phyloP scores from a whole-genome alignment of 345 rosid genomes.

The Eucalyptus fibrosa region DNA sequence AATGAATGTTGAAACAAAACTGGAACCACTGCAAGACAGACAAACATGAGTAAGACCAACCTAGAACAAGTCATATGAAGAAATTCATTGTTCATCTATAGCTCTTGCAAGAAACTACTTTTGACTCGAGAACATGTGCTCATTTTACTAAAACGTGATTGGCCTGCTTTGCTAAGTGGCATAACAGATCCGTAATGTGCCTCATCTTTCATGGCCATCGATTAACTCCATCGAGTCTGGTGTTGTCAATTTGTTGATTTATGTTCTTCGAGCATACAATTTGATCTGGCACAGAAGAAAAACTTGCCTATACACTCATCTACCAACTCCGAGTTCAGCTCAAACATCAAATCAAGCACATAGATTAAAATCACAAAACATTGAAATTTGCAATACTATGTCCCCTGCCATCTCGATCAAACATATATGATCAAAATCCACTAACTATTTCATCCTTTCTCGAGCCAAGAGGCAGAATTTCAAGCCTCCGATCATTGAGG shows the following conservation, averaged over 20 bases:
- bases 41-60: neutral
- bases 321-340: neutral
- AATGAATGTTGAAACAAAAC: slow-evolving; percentile 64
- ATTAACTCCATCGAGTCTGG: neutral
- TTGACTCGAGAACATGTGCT: neutral
- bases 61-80: neutral
- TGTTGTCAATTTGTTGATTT: neutral
- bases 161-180: neutral
- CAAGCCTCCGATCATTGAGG: neutral
- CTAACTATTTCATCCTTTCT: neutral
- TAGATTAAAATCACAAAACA: neutral
- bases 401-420: neutral
- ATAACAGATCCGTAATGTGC: neutral
- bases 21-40: slow-evolving; percentile 56
- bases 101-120: neutral
- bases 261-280: neutral
- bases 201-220: neutral
- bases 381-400: neutral
- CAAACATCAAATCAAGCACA: neutral
- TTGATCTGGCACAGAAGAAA: neutral
- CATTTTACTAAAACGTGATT: neutral
- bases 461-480: neutral
- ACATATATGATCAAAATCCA: neutral
- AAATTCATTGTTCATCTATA: neutral
- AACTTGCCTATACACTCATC: neutral